A percentile compares a stretch with the other conserved stretches of the same genome.
Evolutionary conservation across 169 alveolate species (phyloP).

Genomic region (Eimeria zaria): DNA sequence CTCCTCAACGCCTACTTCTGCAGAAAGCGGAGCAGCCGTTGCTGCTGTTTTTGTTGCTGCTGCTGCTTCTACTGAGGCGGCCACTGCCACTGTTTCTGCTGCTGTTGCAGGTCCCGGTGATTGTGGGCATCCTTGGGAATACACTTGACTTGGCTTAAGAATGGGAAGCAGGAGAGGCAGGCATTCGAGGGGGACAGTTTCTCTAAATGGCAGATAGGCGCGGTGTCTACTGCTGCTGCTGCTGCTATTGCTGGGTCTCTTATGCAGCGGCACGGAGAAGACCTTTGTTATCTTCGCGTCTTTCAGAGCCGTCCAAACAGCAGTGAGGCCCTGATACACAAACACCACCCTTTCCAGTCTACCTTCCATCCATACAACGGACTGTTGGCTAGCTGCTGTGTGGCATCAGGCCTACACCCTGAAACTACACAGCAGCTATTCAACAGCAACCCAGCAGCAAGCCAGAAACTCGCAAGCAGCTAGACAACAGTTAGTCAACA

Average conservation of each 20-base stretch:
- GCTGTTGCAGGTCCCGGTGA: neutral
- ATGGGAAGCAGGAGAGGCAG: slow-evolving; percentile 48
- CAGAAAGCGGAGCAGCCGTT: neutral
- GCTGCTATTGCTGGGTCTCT: slow-evolving; percentile 46
- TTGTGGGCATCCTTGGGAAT: neutral
- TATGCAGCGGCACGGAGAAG: slow-evolving; percentile 66
- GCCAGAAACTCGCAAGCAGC: neutral
- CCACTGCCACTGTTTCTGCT: neutral
- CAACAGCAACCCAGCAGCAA: neutral
- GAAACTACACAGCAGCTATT: neutral
- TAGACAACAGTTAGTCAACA: neutral
- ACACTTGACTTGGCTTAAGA: slow-evolving; percentile 23
- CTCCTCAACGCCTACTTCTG: neutral
- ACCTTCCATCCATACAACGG: neutral
- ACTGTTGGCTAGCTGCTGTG: neutral
- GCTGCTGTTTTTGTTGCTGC: neutral
- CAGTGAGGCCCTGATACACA: slow-evolving; percentile 74
- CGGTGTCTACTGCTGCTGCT: slow-evolving; percentile 68
- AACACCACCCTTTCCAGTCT: neutral
- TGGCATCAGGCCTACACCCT: neutral
- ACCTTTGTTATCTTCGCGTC: slow-evolving; percentile 24
- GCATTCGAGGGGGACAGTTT: slow-evolving; percentile 46
- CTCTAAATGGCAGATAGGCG: slow-evolving; percentile 47
- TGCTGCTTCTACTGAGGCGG: neutral
- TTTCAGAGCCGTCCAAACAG: slow-evolving; percentile 81